Base-by-base conservation (phyloP, 1,139 yeast species). In the Martiniozyma asiatica region DNA sequence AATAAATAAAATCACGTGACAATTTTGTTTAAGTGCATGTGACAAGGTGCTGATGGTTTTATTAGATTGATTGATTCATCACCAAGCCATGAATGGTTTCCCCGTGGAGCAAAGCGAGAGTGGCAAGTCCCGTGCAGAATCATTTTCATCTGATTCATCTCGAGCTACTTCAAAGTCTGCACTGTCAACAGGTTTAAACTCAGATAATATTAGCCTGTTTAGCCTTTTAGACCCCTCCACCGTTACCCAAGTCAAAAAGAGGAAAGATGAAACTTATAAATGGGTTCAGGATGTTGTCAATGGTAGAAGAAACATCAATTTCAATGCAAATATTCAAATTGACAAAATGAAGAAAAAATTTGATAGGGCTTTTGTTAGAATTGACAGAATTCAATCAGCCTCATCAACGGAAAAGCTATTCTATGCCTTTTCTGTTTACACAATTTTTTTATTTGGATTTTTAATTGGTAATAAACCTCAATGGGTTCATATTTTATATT, bases 371-470 rank as follows among this genome's bases (percentile, higher is more conserved):
- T 92, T 82, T 45, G 47, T 58, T 14, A 61, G 74, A 31, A 58
- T 82, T 34, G 71, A 63, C 35, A 48, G 49, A 26, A 58, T 67
- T 20, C 56, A 73, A 30, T 58, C 65, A 48, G 74, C 65, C 28
- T 71, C 93, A 6, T 62, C 63, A 11, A 73, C 92, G 1, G 96
- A 87, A 47, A 89, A 87, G 53, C 47, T 75, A 20, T 84, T 85
- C 45, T 89, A 85, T 51, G 76, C 95, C 0, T 51, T 73, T 25
- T 75, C 94, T 0, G 62, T 85, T 26, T 69, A 74, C 35, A 57
- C 70, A 33, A 68, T 89, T 10, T 82, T 89, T 27, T 53, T 69
- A 22, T 62, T 76, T 12, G 97, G 97, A 1, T 68, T 74, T 38
- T 53, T 84, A 8, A 73, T 87, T 45, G 97, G 96, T 6, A 66